Evolutionary conservation across 805 yeast genomes (phyloP).

Genomic region (Pichia membranifaciens): DNA sequence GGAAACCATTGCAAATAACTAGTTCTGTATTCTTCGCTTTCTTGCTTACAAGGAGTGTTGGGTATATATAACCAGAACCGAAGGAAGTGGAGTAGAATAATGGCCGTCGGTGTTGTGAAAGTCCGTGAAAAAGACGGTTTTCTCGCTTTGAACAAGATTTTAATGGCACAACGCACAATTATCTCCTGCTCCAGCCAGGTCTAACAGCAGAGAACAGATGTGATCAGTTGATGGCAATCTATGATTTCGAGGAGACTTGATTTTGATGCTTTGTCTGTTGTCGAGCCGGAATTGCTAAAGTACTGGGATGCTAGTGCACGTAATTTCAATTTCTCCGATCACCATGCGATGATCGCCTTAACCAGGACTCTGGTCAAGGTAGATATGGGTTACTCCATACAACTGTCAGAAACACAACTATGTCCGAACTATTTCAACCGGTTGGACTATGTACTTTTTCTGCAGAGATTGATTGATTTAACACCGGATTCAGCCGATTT

Average conservation of each 20-base stretch:
- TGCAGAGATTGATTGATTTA: constrained; percentile 12
- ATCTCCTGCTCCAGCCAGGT: too few relatives aligned
- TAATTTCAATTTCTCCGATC: constrained; percentile 20
- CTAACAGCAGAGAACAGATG: too few relatives aligned
- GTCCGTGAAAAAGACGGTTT: too few relatives aligned
- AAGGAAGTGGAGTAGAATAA: too few relatives aligned
- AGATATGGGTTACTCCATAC: constrained; percentile 16
- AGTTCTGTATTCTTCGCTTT: too few relatives aligned
- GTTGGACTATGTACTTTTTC: constrained; percentile 24
- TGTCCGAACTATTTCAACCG: constrained; percentile 32
- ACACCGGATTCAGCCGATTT: not conserved
- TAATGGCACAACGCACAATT: too few relatives aligned
- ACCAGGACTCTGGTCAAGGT: constrained; percentile 18
- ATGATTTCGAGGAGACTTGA: constrained; percentile 8
- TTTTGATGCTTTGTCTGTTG: not conserved
- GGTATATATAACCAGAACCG: too few relatives aligned
- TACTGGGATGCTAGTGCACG: constrained; percentile 11
- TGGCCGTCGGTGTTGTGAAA: too few relatives aligned
- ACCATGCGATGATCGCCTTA: constrained; percentile 20
- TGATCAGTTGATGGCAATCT: too few relatives aligned
- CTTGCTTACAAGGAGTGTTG: too few relatives aligned
- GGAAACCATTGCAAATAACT: constrained; percentile 34
- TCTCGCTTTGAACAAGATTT: too few relatives aligned
- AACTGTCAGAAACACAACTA: constrained; percentile 17
- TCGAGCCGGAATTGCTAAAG: constrained; percentile 16